Evolutionary conservation across 164 flowering plant species (phyloP).

Genomic region (Vitis vinifera): DNA sequence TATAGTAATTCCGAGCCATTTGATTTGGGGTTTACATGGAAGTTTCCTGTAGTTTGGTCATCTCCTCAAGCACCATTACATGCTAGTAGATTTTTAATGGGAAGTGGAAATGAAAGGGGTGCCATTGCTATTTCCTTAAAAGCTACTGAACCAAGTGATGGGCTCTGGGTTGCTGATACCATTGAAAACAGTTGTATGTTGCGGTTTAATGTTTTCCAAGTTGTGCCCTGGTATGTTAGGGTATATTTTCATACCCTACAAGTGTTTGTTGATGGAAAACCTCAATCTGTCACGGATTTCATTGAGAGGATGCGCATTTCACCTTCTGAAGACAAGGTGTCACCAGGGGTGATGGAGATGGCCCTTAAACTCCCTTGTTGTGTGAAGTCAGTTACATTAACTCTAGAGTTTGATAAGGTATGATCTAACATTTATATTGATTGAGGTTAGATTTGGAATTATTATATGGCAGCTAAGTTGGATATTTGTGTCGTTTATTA

Average conservation of each 20-base stretch:
- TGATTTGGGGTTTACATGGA: constrained; percentile 79
- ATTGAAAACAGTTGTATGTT: constrained; percentile 41
- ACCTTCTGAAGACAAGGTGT: constrained; percentile 92
- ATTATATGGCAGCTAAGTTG: background rate
- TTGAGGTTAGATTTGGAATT: background rate
- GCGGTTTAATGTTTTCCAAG: constrained; percentile 71
- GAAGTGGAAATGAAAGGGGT: constrained; percentile 98
- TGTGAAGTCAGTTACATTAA: constrained; percentile 60
- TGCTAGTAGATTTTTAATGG: constrained; percentile 83
- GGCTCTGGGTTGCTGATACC: constrained; percentile 15
- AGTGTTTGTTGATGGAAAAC: constrained; percentile 61
- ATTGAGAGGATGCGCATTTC: constrained; percentile 71
- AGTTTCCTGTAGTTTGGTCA: constrained; percentile 75
- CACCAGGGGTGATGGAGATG: constrained; percentile 90
- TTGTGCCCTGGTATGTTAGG: constrained; percentile 97
- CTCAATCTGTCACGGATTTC: constrained; percentile 32
- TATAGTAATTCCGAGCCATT: constrained; percentile 45
- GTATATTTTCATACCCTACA: constrained; percentile 77
- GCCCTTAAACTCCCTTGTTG: constrained; percentile 61
- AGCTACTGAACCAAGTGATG: constrained; percentile 33
- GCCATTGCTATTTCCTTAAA: constrained; percentile 77
- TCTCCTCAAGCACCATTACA: constrained; percentile 70
- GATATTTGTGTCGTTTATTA: background rate
- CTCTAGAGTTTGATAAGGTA: constrained; percentile 92
- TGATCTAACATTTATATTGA: constrained; percentile 2